A percentile compares a stretch with the other conserved stretches of the same genome.
These are phyloP conservation scores for Pholiota microspora DNA, from an alignment of 768 basidiomycete species.

Conservation along the genomic window DNA sequence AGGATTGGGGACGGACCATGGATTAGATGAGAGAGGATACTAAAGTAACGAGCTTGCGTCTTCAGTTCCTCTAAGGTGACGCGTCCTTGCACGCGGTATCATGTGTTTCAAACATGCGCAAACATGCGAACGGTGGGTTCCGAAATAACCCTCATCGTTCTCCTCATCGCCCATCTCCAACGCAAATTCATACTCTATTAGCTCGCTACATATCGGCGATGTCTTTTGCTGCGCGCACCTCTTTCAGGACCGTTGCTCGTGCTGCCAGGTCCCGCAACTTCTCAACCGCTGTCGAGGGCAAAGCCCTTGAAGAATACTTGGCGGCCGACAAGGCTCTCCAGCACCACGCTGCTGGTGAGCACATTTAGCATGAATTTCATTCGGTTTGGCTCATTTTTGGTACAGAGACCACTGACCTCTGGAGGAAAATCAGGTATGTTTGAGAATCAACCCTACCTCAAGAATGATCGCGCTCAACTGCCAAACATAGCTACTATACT, in stretches of 20 bases:
- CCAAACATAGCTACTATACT: conserved; percentile 60
- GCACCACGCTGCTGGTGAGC: conserved; percentile 65
- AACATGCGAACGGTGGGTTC: conserved; percentile 28
- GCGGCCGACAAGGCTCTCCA: conserved; percentile 54
- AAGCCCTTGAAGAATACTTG: conserved; percentile 38
- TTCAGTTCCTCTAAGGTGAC: conserved; percentile 35
- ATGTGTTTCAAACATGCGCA: conserved; percentile 25
- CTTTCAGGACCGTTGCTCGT: conserved; percentile 48
- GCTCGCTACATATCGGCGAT: conserved; percentile 27
- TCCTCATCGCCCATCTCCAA: conserved; percentile 8
- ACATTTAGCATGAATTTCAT: background rate
- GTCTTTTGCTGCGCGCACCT: conserved; percentile 49
- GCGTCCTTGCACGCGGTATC: conserved; percentile 38
- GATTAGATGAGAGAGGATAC: conserved; percentile 21
- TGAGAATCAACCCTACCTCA: background rate
- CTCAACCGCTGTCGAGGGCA: conserved; percentile 34
- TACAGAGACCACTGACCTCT: conserved; percentile 73
- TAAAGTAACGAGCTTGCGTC: conserved; percentile 19
- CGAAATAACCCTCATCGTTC: conserved; percentile 32
- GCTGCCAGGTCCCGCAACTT: conserved; percentile 32
- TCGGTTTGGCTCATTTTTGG: background rate
- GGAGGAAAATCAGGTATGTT: conserved; percentile 83
- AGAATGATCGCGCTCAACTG: conserved; percentile 12
- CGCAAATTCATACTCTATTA: conserved; percentile 8
- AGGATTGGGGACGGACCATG: conserved; percentile 77